Evolutionary conservation across 345 rosid genomes (phyloP), one percentile per base, ranked within the genome.

Genomic region (Salix purpurea): DNA sequence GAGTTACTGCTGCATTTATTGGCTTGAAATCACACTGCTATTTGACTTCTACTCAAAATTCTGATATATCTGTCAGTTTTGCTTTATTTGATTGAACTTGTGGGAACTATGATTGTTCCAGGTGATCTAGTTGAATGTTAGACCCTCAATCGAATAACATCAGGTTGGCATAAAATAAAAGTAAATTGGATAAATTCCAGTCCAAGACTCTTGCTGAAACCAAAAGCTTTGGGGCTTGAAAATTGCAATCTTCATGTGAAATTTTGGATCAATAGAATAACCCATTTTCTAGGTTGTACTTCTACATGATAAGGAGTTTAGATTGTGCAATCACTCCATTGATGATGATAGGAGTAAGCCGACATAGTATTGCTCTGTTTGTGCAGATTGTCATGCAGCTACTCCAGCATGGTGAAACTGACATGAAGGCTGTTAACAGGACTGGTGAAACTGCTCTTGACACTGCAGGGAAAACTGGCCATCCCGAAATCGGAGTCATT

Each of bases 401-500:
- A 40, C 90, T 94, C 40, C 71, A 81, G 75, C 79, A 84, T 70
- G 76, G 70, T 10, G 90, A 84, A 77, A 90, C 90, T 7, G 83
- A 90, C 66, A 84, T 85, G 16, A 80, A 72, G 78, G 89, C 78
- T 3, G 85, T 94, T 52, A 94, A 92, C 74, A 87, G 87, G 67
- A 87, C 82, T 3, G 88, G 90, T 1, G 98, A 94, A 84, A 94
- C 96, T 1, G 93, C 98, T 1, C 80, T 91, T 0, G 97, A 91
- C 80, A 94, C 98, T 1, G 97, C 98, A 3, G 98, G 91, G 86
- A 92, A 94, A 83, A 91, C 80, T 0, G 94, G 90, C 58, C 88
- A 90, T 39, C 70, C 85, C 0, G 85, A 87, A 32, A 50, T 92
- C 23, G 88, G 85, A 19, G 74, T 83, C 70, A 56, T 90, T 58